phyloP scores from a whole-genome alignment of 805 yeast species.

The Lachancea quebecensis region DNA sequence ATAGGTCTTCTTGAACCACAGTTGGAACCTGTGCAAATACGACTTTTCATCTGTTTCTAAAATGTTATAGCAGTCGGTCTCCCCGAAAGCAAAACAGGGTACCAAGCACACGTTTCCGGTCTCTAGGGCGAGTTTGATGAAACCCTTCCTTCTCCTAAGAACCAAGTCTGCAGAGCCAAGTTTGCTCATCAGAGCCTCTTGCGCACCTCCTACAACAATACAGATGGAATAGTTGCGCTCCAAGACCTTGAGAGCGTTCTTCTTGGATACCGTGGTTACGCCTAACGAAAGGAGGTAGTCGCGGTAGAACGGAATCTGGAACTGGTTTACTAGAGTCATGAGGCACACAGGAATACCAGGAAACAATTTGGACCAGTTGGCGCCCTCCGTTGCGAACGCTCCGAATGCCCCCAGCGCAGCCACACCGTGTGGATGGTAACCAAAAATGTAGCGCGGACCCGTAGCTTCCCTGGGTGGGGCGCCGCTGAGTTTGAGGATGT shows the following conservation, averaged over 20 bases:
- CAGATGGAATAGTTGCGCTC: slow-evolving; percentile 66
- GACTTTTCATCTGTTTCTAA: slow-evolving; percentile 40
- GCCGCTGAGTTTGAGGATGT: slow-evolving; percentile 4
- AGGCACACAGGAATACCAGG: slow-evolving; percentile 81
- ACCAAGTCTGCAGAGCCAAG: slow-evolving; percentile 61
- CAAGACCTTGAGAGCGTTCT: slow-evolving; percentile 61
- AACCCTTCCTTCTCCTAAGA: slow-evolving; percentile 74
- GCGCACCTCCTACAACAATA: slow-evolving; percentile 94
- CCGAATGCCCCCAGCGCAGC: slow-evolving; percentile 90
- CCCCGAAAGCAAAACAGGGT: slow-evolving; percentile 90
- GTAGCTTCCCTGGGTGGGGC: slow-evolving; percentile 30
- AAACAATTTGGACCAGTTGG: slow-evolving; percentile 56
- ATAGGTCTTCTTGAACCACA: slow-evolving; percentile 58
- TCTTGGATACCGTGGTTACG: slow-evolving; percentile 72
- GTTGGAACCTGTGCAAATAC: slow-evolving; percentile 50
- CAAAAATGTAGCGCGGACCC: slow-evolving; percentile 79
- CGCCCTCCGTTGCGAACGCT: slow-evolving; percentile 74
- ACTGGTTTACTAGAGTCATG: slow-evolving; percentile 77
- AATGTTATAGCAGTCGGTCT: slow-evolving; percentile 57
- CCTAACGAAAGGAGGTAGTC: slow-evolving; percentile 81
- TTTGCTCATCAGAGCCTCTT: slow-evolving; percentile 68
- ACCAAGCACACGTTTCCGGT: slow-evolving; percentile 73
- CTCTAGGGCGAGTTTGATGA: slow-evolving; percentile 77
- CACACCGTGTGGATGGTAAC: slow-evolving; percentile 95
- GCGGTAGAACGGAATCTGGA: slow-evolving; percentile 74